A percentile compares a stretch with the other conserved stretches of the same genome.
Conservation (phyloP, 1,284 basidiomycete genomes). For the Veloboletus limbatus region DNA sequence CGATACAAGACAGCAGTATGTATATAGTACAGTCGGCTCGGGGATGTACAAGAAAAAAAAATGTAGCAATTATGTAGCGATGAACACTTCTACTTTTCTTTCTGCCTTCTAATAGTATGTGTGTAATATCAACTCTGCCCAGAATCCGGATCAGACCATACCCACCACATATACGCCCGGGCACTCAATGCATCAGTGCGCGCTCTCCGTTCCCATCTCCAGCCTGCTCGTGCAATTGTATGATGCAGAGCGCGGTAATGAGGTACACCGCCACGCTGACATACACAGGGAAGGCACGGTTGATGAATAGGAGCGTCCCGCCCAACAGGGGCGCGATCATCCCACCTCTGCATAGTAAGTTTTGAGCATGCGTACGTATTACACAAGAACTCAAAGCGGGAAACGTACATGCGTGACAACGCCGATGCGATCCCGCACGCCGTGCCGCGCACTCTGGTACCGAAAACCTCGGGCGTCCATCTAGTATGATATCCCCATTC, state of each 20-base stretch:
- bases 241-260: slow-evolving; percentile 64
- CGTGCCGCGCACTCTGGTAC: slow-evolving; percentile 84
- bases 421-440: slow-evolving; percentile 91
- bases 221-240: slow-evolving; percentile 50
- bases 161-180: not conserved
- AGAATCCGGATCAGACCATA: too few species aligned
- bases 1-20: too few species aligned
- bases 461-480: slow-evolving; percentile 91
- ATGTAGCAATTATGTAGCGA: too few species aligned
- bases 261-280: slow-evolving; percentile 70
- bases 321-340: slow-evolving; percentile 89
- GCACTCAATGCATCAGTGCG: slow-evolving; percentile 20
- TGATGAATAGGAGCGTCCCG: slow-evolving; percentile 73
- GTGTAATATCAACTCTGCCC: too few species aligned
- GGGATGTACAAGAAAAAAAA: too few species aligned
- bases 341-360: slow-evolving; percentile 60
- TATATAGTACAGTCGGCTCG: too few species aligned
- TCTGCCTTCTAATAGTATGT: too few species aligned
- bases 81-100: too few species aligned
- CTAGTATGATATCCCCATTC: too few species aligned
- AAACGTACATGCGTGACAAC: slow-evolving; percentile 74
- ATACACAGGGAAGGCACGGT: slow-evolving; percentile 77
- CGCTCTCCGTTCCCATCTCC: slow-evolving; percentile 11
- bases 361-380: not conserved
- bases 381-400: not conserved